Percentiles rank a stretch among this genome's conserved stretches.
phyloP scores from a whole-genome alignment of 768 basidiomycete species.

The Chlorophyllum brunneum region DNA sequence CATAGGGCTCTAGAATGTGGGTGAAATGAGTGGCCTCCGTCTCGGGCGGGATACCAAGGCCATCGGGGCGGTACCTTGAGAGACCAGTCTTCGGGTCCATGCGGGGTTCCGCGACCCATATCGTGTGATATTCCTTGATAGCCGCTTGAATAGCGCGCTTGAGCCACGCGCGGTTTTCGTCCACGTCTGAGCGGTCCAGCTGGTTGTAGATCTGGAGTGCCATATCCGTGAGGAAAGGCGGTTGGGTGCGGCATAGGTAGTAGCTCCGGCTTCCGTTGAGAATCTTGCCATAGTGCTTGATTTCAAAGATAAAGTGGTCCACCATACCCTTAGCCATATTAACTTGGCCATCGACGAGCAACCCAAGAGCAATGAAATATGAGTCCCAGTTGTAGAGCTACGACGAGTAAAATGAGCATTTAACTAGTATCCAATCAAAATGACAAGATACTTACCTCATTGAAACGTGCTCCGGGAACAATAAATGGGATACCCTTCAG shows the following conservation, averaged over 20 bases:
- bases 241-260: conserved; percentile 95
- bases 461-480: conserved; percentile 93
- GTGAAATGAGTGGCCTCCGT: conserved; percentile 99
- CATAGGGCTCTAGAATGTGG: conserved; percentile 94
- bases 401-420: conserved; percentile 9
- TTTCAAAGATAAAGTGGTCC: conserved; percentile 98
- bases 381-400: conserved; percentile 95
- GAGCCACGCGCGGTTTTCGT: conserved; percentile 84
- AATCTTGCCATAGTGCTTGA: conserved; percentile 96
- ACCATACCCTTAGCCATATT: conserved; percentile 97
- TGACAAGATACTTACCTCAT: conserved; percentile 57
- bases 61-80: conserved; percentile 91
- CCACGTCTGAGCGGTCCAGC: conserved; percentile 79
- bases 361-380: conserved; percentile 90
- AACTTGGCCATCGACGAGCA: conserved; percentile 92
- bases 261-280: conserved; percentile 93
- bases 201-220: conserved; percentile 97
- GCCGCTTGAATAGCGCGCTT: conserved; percentile 96
- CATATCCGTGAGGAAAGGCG: conserved; percentile 98
- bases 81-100: conserved; percentile 94
- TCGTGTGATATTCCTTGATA: conserved; percentile 97
- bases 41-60: conserved; percentile 95
- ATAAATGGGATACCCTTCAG: conserved; percentile 95
- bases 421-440: neutral
- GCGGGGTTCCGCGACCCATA: conserved; percentile 94